These are phyloP conservation scores for Neurospora tetrasperma DNA, from an alignment of 495 filamentous ascomycete genomes.

Conservation along the genomic window DNA sequence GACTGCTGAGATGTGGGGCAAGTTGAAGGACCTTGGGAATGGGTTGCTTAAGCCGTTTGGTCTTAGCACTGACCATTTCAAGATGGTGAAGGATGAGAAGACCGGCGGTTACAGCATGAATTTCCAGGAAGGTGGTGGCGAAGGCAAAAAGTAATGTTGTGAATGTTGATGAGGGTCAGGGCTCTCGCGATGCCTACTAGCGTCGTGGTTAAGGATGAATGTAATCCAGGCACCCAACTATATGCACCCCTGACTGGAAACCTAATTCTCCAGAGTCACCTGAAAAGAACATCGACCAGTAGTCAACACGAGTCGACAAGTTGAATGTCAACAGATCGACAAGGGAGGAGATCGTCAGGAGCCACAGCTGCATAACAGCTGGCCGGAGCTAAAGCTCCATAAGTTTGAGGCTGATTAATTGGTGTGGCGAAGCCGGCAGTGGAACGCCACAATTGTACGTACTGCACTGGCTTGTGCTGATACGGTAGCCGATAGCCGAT, in stretches of 20 bases:
- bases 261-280: neutral
- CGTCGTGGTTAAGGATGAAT: too few relatives aligned
- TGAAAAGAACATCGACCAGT: neutral
- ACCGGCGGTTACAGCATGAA: constrained; percentile 90
- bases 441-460: neutral
- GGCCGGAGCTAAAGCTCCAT: neutral
- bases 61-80: constrained; percentile 83
- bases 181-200: too few relatives aligned
- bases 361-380: neutral
- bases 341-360: neutral
- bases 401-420: neutral
- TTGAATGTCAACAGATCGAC: neutral
- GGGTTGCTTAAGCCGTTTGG: constrained; percentile 89
- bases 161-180: neutral
- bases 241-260: neutral
- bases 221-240: neutral
- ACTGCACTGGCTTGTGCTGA: neutral
- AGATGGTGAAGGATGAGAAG: constrained; percentile 81
- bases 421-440: neutral
- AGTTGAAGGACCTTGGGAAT: constrained; percentile 89
- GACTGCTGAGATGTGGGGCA: constrained; percentile 92
- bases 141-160: neutral
- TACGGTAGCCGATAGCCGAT: constrained; percentile 1
- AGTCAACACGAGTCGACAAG: neutral
- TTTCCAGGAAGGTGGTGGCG: constrained; percentile 45